These are phyloP conservation scores for Trichoderma erinaceum DNA, from an alignment of 495 filamentous ascomycete species.

Conservation along the genomic window DNA sequence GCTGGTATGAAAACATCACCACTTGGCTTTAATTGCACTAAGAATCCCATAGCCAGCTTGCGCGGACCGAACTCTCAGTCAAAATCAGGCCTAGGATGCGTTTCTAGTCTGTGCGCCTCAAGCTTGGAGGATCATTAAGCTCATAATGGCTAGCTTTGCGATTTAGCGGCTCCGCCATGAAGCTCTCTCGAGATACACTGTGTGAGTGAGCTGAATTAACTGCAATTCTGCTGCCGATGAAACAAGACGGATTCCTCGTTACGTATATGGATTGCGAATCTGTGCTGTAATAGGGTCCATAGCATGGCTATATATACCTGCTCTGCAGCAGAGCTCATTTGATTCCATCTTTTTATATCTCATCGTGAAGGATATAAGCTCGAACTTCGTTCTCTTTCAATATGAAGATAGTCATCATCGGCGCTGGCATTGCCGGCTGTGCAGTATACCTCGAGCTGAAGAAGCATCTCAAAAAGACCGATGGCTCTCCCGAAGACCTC, in stretches of 20 bases:
- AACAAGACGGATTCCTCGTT: not conserved
- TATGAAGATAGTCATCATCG: slow-evolving; percentile 52
- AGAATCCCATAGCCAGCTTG: not conserved
- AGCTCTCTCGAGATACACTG: slow-evolving; percentile 1
- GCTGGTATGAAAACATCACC: too few relatives aligned
- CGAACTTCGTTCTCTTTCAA: not conserved
- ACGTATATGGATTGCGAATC: too few relatives aligned
- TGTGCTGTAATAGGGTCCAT: too few relatives aligned
- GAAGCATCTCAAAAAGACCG: slow-evolving; percentile 38
- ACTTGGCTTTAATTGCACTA: not conserved
- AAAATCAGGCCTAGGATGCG: not conserved
- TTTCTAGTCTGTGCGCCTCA: not conserved
- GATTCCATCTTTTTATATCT: not conserved
- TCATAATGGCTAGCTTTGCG: not conserved
- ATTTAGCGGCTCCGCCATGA: slow-evolving; percentile 8
- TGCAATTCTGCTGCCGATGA: not conserved
- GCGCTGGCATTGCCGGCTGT: slow-evolving; percentile 47
- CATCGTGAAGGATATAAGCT: not conserved
- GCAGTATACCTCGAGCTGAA: slow-evolving; percentile 43
- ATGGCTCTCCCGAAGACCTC: slow-evolving; percentile 15
- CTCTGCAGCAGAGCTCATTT: not conserved
- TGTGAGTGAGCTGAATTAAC: not conserved
- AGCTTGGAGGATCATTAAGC: not conserved
- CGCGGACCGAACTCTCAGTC: not conserved
- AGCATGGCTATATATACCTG: not conserved